These are phyloP conservation scores for Starmerella apis DNA, from an alignment of 805 yeast species.

Conservation along the genomic window DNA sequence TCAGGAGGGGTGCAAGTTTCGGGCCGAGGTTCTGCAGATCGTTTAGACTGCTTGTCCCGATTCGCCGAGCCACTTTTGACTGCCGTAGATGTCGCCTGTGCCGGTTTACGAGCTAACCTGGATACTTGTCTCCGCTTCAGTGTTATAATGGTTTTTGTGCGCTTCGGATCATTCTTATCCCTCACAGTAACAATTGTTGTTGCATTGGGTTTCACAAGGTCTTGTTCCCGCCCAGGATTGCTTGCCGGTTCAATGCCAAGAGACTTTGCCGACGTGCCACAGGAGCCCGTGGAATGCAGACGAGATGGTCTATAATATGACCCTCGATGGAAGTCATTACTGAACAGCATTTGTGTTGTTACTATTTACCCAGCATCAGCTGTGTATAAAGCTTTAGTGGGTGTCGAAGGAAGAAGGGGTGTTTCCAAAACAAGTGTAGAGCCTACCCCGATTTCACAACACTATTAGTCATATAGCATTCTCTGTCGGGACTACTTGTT, in stretches of 20 bases:
- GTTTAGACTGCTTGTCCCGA: no score
- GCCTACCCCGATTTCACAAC: background rate
- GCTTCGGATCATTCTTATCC: background rate
- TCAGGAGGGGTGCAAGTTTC: no score
- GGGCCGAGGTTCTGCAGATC: no score
- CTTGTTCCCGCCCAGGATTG: background rate
- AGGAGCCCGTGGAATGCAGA: background rate
- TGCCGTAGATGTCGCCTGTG: background rate
- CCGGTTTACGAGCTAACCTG: background rate
- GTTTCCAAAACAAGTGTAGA: background rate
- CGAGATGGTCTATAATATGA: background rate
- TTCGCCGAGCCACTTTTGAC: no score
- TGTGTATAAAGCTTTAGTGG: background rate
- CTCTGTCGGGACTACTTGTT: no score
- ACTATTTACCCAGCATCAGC: constrained; percentile 1
- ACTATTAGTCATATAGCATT: background rate
- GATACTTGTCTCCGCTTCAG: background rate
- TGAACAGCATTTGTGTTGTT: background rate
- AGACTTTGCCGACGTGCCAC: background rate
- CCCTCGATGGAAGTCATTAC: background rate
- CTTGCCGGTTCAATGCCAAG: background rate
- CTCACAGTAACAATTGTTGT: background rate
- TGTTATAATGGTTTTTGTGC: background rate
- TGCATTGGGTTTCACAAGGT: background rate
- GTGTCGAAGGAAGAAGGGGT: background rate